phyloP scores from a whole-genome alignment of 495 filamentous ascomycete species.

The Letharia columbiana region DNA sequence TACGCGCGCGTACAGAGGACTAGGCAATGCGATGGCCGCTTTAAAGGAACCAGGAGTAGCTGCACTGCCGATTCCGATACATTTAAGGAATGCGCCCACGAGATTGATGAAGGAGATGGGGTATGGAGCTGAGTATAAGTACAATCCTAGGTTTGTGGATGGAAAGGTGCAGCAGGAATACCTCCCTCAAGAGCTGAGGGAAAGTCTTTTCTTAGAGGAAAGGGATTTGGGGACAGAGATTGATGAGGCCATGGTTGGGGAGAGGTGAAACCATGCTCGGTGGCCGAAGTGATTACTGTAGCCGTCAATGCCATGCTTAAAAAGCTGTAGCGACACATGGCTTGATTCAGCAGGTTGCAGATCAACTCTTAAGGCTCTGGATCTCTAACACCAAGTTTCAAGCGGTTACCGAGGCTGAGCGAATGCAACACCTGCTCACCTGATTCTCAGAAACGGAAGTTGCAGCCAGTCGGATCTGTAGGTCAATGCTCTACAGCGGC shows the following conservation, averaged over 20 bases:
- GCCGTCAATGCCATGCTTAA: neutral
- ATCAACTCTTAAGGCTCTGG: neutral
- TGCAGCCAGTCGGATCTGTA: neutral
- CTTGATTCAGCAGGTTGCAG: neutral
- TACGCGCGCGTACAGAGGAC: slow-evolving; percentile 71
- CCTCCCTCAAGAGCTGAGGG: slow-evolving; percentile 63
- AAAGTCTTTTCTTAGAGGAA: slow-evolving; percentile 70
- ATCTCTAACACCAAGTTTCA: neutral
- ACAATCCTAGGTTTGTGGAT: slow-evolving; percentile 80
- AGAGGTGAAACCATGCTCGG: neutral
- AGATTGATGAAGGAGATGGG: slow-evolving; percentile 87
- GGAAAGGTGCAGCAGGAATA: slow-evolving; percentile 88
- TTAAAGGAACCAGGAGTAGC: slow-evolving; percentile 73
- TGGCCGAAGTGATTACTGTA: neutral
- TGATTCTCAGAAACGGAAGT: neutral
- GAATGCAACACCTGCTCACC: neutral
- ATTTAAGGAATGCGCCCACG: slow-evolving; percentile 87
- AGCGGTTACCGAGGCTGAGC: neutral
- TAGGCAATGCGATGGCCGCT: slow-evolving; percentile 69
- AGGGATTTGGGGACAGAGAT: slow-evolving; percentile 68
- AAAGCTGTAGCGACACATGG: neutral
- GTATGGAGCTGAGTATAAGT: slow-evolving; percentile 81
- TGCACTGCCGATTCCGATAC: slow-evolving; percentile 69
- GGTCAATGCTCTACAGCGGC: neutral
- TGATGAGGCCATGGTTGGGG: slow-evolving; percentile 47